Evolutionary conservation across 306 rosid genomes (phyloP).

Genomic region (Gillenia trifoliata): DNA sequence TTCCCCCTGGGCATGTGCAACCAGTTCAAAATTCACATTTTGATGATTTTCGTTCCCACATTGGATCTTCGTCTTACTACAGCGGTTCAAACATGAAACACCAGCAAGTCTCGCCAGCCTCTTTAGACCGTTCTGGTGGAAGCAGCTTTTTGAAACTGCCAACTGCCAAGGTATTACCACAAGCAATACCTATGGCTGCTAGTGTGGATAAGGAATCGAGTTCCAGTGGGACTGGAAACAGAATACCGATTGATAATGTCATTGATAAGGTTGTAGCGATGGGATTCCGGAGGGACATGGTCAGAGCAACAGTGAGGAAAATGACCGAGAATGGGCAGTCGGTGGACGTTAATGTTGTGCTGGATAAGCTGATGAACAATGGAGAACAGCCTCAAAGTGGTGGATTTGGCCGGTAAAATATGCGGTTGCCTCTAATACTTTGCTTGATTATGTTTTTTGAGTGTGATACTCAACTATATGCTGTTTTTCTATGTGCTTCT

Average conservation of each 20-base stretch:
- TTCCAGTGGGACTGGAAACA: constrained; percentile 25
- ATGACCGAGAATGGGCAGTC: constrained; percentile 38
- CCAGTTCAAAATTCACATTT: constrained; percentile 18
- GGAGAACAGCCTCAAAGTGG: constrained; percentile 14
- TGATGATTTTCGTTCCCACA: constrained; percentile 10
- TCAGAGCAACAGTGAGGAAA: constrained; percentile 40
- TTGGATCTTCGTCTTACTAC: constrained; percentile 15
- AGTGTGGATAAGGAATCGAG: constrained; percentile 24
- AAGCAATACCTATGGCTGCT: constrained; percentile 44
- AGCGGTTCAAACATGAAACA: constrained; percentile 14
- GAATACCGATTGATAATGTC: constrained; percentile 27
- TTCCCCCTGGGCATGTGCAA: constrained; percentile 11
- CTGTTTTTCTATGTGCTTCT: not conserved
- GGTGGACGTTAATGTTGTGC: constrained; percentile 35
- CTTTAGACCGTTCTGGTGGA: constrained; percentile 9
- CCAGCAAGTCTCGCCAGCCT: not conserved
- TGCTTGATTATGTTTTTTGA: not conserved
- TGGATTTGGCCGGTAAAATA: constrained; percentile 14
- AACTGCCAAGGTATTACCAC: constrained; percentile 25
- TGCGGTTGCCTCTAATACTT: not conserved
- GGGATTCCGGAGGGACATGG: constrained; percentile 48
- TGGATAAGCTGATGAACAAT: constrained; percentile 36
- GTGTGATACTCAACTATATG: not conserved
- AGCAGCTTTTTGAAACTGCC: constrained; percentile 13
- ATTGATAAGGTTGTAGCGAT: constrained; percentile 39